Conservation (phyloP, 768 basidiomycete species). For the Xerocomus potaroensis region DNA sequence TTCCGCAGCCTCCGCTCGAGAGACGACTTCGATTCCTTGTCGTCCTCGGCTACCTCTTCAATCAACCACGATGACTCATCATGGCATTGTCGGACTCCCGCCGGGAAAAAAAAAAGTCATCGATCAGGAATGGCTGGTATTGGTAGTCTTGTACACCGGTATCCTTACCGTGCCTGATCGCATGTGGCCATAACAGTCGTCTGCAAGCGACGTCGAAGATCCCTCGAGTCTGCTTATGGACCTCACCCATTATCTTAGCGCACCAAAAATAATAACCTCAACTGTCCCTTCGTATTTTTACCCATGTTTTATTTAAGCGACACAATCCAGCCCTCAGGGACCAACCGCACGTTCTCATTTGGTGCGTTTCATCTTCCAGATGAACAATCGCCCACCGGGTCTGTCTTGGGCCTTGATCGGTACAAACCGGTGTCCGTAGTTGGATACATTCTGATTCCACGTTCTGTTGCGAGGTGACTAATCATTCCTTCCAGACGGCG, state of each 20-base stretch:
- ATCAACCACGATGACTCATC: slow-evolving; percentile 14
- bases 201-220: slow-evolving; percentile 27
- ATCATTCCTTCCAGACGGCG: slow-evolving; percentile 17
- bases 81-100: slow-evolving; percentile 21
- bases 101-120: too few species aligned
- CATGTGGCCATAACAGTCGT: slow-evolving; percentile 1
- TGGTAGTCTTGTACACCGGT: slow-evolving; percentile 6
- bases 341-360: neutral
- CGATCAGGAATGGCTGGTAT: slow-evolving; percentile 16
- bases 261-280: slow-evolving; percentile 33
- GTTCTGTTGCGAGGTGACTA: slow-evolving; percentile 19
- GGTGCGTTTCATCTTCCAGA: neutral
- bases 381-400: too few species aligned
- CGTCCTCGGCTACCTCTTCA: slow-evolving; percentile 18
- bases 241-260: slow-evolving; percentile 23
- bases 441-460: slow-evolving; percentile 9
- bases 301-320: slow-evolving; percentile 3
- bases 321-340: neutral
- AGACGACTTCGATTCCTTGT: slow-evolving; percentile 21
- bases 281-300: slow-evolving; percentile 21
- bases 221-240: slow-evolving; percentile 9
- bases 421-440: slow-evolving; percentile 5
- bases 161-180: slow-evolving; percentile 26
- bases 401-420: too few species aligned
- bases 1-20: too few species aligned